Evolutionary conservation across 164 flowering plant genomes (phyloP), one percentile per base, ranked within the genome.

Genomic region (Macadamia integrifolia): DNA sequence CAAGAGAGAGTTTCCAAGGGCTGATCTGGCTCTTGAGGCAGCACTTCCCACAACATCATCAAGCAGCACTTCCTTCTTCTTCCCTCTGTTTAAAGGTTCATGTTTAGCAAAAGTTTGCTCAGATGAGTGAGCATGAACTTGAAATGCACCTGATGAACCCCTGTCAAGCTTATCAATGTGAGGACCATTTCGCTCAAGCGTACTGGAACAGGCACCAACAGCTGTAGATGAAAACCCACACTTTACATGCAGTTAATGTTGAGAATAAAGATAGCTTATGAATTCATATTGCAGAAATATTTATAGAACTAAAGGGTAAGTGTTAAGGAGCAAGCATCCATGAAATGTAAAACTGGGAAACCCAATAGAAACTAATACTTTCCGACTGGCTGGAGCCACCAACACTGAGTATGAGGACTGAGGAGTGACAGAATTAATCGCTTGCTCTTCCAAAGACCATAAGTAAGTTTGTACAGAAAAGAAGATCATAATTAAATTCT

Each of bases 61-160:
- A 61, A 88, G 89, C 62, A 86, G 71, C 61, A 88, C 74, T 77
- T 86, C 96, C 79, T 78, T 85, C 78, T 84, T 90, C 77, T 85
- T 88, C 42, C 84, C 87, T 76, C 87, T 73, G 80, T 78, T 85
- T 29, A 74, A 60, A 32, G 83, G 79, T 60, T 85, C 91, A 75
- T 81, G 82, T 77, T 79, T 84, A 23, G 65, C 80, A 78, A 83
- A 82, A 60, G 74, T 72, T 63, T 70, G 87, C 44, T 78, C 84
- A 73, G 82, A 70, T 58, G 78, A 61, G 42, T 72, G 65, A 69
- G 62, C 8, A 31, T 58, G 64, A 68, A 62, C 58, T 63, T 79
- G 79, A 75, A 68, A 69, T 32, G 74, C 62, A 52, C 76, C 80
- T 35, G 70, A 62, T 35, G 69, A 71, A 64, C 67, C 75, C 69